Base-by-base conservation (phyloP, 345 rosid species). In the Carallia brachiata region DNA sequence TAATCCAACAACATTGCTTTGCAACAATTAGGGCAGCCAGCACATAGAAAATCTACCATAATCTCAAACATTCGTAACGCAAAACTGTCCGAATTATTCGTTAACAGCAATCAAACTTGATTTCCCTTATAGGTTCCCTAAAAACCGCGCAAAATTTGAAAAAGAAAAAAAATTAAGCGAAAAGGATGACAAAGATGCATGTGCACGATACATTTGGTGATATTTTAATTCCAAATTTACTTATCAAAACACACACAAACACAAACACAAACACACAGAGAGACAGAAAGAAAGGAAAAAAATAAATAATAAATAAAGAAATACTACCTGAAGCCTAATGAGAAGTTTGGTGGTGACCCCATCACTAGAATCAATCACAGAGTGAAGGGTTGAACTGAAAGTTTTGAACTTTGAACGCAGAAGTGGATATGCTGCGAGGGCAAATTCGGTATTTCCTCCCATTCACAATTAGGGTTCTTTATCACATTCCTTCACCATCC, bases 291-390 rank as follows among this genome's bases (percentile, higher is more conserved):
- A 37, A 55, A 47, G 47, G 54, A 0, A 2, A 47, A 39, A 6
- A 23, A 31, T 6, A 72, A 30, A 23, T 23, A 23, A 23, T 23
- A 23, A 19, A 16, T 44, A 65, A 48, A 52, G 69, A 12, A 44
- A 47, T 52, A 90, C 98, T 52, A 90, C 98, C 96, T 86, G 96
- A 70, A 95, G 88, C 78, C 73, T 86, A 79, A 95, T 63, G 69
- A 92, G 86, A 63, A 95, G 96, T 28, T 92, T 95, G 71, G 85
- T 84, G 80, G 98, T 92, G 80, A 91, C 91, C 74, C 85, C 86
- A 71, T 95, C 98, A 5, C 77, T 82, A 58, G 98, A 95, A 52
- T 90, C 87, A 66, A 81, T 70, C 19, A 79, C 84, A 0, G 94
- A 85, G 80, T 95, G 84, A n/a, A 92, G 79, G 70, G 85, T 75